Conservation (phyloP, 805 yeast genomes). For the Cyberlindnera mrakii region DNA sequence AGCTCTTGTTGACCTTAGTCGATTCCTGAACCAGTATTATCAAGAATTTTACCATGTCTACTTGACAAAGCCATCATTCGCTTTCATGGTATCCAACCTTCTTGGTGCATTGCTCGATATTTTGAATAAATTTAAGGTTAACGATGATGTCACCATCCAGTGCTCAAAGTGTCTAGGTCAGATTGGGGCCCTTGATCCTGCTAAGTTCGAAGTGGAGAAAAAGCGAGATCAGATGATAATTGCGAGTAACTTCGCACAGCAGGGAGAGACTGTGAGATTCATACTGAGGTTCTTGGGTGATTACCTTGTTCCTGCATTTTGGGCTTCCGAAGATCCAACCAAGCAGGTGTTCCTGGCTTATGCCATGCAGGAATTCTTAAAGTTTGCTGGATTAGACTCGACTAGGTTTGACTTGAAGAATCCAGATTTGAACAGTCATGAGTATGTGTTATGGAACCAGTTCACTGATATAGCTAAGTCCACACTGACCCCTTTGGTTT, state of each 20-base stretch:
- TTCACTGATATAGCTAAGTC: conserved; percentile 64
- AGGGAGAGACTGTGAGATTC: conserved; percentile 58
- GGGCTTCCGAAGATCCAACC: conserved; percentile 85
- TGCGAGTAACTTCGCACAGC: conserved; percentile 56
- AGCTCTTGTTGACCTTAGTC: conserved; percentile 57
- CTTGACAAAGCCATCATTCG: conserved; percentile 29
- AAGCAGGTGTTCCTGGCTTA: conserved; percentile 79
- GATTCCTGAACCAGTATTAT: conserved; percentile 47
- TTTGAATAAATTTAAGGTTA: conserved; percentile 48
- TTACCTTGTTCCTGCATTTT: conserved; percentile 74
- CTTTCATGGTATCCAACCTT: conserved; percentile 35
- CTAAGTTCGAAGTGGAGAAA: conserved; percentile 39
- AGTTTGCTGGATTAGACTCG: conserved; percentile 46
- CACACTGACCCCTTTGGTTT: conserved; percentile 67
- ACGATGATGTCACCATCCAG: conserved; percentile 44
- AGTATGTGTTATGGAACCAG: conserved; percentile 47
- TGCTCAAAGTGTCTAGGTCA: conserved; percentile 69
- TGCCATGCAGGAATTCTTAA: conserved; percentile 82
- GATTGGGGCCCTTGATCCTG: conserved; percentile 71
- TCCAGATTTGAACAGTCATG: conserved; percentile 22
- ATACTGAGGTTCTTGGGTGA: conserved; percentile 59
- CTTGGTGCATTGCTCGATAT: conserved; percentile 50
- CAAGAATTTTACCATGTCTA: conserved; percentile 39
- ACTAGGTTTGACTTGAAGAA: conserved; percentile 25
- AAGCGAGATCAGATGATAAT: conserved; percentile 41